phyloP scores from a whole-genome alignment of 192 early-diverging fungal species.

The Podila verticillata region DNA sequence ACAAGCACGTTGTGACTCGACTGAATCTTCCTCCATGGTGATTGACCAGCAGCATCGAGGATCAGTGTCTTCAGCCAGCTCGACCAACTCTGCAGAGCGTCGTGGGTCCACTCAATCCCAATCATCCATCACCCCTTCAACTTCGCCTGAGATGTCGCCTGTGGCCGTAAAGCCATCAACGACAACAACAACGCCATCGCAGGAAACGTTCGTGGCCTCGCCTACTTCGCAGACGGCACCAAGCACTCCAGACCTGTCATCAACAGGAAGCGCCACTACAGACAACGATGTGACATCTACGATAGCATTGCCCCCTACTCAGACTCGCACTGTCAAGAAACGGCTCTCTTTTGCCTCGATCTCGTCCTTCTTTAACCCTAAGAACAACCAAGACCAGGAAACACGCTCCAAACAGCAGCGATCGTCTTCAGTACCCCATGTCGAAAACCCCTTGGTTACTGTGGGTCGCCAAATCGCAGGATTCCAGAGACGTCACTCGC shows the following conservation, averaged over 20 bases:
- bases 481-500: slow-evolving; percentile 38
- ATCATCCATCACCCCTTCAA: not conserved
- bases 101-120: not conserved
- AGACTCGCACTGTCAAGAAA: slow-evolving; percentile 40
- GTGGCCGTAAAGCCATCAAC: slow-evolving; percentile 3
- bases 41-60: slow-evolving; percentile 30
- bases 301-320: not conserved
- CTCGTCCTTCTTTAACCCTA: slow-evolving; percentile 32
- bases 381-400: slow-evolving; percentile 11
- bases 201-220: not conserved
- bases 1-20: not conserved
- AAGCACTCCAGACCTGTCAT: not conserved
- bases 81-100: slow-evolving; percentile 12
- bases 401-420: slow-evolving; percentile 28
- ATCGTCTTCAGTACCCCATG: slow-evolving; percentile 35
- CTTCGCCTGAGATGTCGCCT: slow-evolving; percentile 2
- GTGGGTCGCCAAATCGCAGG: slow-evolving; percentile 47
- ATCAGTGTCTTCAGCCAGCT: slow-evolving; percentile 32
- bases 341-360: slow-evolving; percentile 42
- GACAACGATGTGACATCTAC: slow-evolving; percentile 1
- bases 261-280: not conserved
- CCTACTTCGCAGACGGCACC: not conserved
- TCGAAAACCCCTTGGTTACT: slow-evolving; percentile 24
- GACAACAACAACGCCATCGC: slow-evolving; percentile 2
- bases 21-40: not conserved